Conservation (phyloP, 176 grass and related monocot species). For the Chloris gayana region DNA sequence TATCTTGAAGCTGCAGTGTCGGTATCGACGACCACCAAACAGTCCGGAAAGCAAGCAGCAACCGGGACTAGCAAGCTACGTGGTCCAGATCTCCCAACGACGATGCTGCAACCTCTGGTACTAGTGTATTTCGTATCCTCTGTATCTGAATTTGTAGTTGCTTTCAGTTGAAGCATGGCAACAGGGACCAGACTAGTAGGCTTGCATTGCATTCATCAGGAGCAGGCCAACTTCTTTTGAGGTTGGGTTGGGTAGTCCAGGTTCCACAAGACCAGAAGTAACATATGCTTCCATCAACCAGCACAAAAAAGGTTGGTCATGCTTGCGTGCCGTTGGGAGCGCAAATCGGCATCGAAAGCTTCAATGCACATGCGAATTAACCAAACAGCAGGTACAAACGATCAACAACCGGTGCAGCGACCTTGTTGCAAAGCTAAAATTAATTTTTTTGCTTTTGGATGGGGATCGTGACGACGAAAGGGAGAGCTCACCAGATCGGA, state of each 20-base stretch:
- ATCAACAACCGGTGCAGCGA: background rate
- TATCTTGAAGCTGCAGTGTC: background rate
- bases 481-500: constrained; percentile 85
- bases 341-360: background rate
- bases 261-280: too few relatives aligned
- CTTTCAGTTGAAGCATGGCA: constrained; percentile 30
- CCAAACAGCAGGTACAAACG: background rate
- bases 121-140: too few relatives aligned
- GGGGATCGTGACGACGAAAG: background rate
- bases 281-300: background rate
- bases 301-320: background rate
- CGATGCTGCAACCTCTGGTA: background rate
- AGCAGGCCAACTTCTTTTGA: background rate
- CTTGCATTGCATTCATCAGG: constrained; percentile 7
- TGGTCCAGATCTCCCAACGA: background rate
- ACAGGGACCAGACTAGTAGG: background rate
- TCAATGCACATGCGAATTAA: background rate
- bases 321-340: constrained; percentile 11
- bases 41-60: constrained; percentile 11
- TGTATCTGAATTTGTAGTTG: background rate
- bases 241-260: background rate
- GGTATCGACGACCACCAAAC: constrained; percentile 30
- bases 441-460: too few relatives aligned
- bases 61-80: background rate
- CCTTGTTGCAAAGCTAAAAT: too few relatives aligned